phyloP scores from a whole-genome alignment of 768 basidiomycete species.

The Cystofilobasidium bisporidii region DNA sequence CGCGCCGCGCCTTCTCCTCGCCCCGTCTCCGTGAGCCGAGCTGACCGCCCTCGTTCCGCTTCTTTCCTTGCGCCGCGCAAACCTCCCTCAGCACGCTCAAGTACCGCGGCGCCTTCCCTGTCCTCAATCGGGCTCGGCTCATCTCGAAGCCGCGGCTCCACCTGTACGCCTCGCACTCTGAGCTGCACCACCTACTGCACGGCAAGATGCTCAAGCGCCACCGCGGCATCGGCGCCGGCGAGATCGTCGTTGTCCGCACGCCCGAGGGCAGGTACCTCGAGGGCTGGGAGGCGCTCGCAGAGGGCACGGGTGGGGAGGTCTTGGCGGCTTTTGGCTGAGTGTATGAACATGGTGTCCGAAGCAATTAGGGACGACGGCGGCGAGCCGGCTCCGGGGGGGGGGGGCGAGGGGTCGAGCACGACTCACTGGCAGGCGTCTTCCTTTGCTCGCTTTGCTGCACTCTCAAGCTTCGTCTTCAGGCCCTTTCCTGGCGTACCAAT shows the following conservation, averaged over 20 bases:
- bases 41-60: neutral
- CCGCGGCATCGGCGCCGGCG: constrained; percentile 79
- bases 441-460: no score
- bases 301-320: constrained; percentile 73
- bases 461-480: no score
- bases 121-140: constrained; percentile 67
- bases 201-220: constrained; percentile 73
- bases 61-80: constrained; percentile 43
- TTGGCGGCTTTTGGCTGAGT: constrained; percentile 38
- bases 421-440: no score
- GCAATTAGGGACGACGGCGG: no score
- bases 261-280: constrained; percentile 59
- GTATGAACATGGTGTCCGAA: no score
- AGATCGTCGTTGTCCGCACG: constrained; percentile 77
- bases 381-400: no score
- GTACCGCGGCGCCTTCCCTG: constrained; percentile 80
- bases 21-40: neutral
- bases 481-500: no score
- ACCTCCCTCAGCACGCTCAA: constrained; percentile 59
- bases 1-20: neutral
- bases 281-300: constrained; percentile 76
- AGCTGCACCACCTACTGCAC: constrained; percentile 67
- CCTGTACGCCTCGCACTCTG: constrained; percentile 61
- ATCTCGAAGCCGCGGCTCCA: constrained; percentile 75
- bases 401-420: no score